Conservation (phyloP, 2,329 filamentous ascomycete genomes). For the Bipolaris oryzae region DNA sequence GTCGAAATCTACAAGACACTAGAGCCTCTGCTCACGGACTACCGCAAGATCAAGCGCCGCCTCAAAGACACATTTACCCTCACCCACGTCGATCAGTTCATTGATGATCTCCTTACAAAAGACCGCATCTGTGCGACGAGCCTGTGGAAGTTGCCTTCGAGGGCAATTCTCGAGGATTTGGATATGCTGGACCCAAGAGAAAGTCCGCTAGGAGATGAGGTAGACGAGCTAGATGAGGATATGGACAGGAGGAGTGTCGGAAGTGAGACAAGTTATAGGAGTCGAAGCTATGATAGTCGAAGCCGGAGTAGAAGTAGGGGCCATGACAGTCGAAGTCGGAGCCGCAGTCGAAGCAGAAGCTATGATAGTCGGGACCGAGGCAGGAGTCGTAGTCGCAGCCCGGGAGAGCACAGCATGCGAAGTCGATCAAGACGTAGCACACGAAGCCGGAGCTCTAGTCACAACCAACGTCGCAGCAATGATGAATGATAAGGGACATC, state of each 20-base stretch:
- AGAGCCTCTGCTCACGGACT: slow-evolving; percentile 82
- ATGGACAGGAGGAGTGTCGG: slow-evolving; percentile 19
- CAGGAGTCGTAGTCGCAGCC: too few species aligned
- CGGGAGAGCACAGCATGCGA: too few species aligned
- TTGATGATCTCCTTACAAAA: slow-evolving; percentile 88
- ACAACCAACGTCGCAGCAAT: slow-evolving; percentile 1
- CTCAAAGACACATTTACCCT: slow-evolving; percentile 75
- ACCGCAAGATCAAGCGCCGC: slow-evolving; percentile 79
- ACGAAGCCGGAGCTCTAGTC: not conserved
- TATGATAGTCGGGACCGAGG: too few species aligned
- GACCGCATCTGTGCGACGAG: slow-evolving; percentile 90
- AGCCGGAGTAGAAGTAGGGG: slow-evolving; percentile 19
- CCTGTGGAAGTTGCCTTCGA: slow-evolving; percentile 85
- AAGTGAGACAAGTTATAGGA: slow-evolving; percentile 22
- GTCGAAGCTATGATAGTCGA: slow-evolving; percentile 18
- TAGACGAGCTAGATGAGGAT: slow-evolving; percentile 62
- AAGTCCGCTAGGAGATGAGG: slow-evolving; percentile 77
- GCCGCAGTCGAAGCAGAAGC: not conserved
- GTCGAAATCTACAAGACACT: slow-evolving; percentile 79
- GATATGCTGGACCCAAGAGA: slow-evolving; percentile 84
- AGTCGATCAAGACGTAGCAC: too few species aligned
- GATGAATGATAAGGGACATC: not conserved
- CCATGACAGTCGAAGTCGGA: slow-evolving; percentile 14
- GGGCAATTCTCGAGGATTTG: slow-evolving; percentile 84
- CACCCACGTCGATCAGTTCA: slow-evolving; percentile 87